Percentiles rank a stretch among this genome's conserved stretches.
These are phyloP conservation scores for Fusarium caatingaense DNA, from an alignment of 2,329 filamentous ascomycete genomes.

Conservation along the genomic window DNA sequence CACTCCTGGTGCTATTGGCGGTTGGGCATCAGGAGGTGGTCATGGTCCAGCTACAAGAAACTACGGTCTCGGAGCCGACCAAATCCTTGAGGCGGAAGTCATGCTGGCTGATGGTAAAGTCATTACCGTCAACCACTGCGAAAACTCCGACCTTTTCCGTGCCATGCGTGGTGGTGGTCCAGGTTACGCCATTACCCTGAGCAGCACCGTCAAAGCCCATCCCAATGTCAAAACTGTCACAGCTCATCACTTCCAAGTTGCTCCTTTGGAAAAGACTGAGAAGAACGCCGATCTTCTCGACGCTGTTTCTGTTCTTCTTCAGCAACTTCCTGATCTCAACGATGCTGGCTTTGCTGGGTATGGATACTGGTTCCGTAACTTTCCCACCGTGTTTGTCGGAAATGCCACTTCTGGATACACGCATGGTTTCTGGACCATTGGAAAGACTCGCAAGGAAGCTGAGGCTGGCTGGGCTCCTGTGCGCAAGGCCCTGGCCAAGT, in stretches of 20 bases:
- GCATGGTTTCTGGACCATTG: conserved; percentile 26
- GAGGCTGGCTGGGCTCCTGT: conserved; percentile 18
- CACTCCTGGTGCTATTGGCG: conserved; percentile 29
- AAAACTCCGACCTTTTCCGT: conserved; percentile 29
- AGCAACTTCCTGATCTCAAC: conserved; percentile 29
- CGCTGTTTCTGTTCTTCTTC: conserved; percentile 4
- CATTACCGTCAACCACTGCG: conserved; percentile 21
- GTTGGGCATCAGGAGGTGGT: conserved; percentile 29
- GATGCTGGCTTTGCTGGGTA: conserved; percentile 34
- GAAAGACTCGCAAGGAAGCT: neutral
- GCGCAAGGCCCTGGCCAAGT: conserved; percentile 6
- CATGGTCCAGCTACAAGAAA: conserved; percentile 33
- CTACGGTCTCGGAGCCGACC: conserved; percentile 29
- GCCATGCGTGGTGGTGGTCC: conserved; percentile 29
- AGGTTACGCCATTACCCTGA: conserved; percentile 23
- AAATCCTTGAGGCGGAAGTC: conserved; percentile 30
- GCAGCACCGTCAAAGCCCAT: conserved; percentile 29
- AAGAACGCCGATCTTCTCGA: conserved; percentile 22
- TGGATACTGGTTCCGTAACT: conserved; percentile 34
- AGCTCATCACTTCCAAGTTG: conserved; percentile 11
- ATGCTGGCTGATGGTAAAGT: conserved; percentile 26
- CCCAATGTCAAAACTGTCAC: conserved; percentile 26
- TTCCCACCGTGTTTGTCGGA: conserved; percentile 6
- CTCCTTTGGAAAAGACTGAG: conserved; percentile 17
- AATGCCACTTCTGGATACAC: conserved; percentile 31